Evolutionary conservation across 2,329 filamentous ascomycete species (phyloP).

Genomic region (Trichophyton mentagrophytes): DNA sequence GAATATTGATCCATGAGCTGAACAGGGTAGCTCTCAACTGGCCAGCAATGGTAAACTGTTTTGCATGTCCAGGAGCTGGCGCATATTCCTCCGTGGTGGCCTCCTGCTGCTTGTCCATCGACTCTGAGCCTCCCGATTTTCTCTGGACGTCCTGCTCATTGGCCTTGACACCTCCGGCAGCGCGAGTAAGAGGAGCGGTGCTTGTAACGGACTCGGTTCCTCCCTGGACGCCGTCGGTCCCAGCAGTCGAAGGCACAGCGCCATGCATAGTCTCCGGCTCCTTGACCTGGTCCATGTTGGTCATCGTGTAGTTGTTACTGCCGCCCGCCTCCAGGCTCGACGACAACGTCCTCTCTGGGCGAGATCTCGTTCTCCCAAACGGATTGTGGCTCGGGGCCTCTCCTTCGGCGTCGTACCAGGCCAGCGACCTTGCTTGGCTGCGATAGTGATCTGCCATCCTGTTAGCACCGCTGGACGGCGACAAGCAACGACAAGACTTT

Average conservation of each 20-base stretch:
- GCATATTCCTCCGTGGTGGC: not conserved
- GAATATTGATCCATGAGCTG: constrained; percentile 74
- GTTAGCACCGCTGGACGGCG: not conserved
- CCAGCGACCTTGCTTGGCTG: constrained; percentile 25
- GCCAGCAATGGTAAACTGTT: constrained; percentile 26
- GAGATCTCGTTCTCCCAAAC: constrained; percentile 28
- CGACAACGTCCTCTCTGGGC: constrained; percentile 19
- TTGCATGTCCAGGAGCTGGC: constrained; percentile 12
- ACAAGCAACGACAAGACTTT: not conserved
- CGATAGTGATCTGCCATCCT: constrained; percentile 27
- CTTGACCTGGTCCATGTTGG: not conserved
- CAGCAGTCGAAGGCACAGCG: not conserved
- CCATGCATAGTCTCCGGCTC: constrained; percentile 8
- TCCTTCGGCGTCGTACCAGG: constrained; percentile 32
- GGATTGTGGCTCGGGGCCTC: constrained; percentile 28
- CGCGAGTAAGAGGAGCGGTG: not conserved
- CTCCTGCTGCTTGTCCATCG: not conserved
- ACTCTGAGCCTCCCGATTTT: not conserved
- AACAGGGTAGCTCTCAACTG: constrained; percentile 56
- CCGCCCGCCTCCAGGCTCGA: constrained; percentile 20
- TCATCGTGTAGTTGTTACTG: constrained; percentile 4
- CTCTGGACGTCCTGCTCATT: not conserved
- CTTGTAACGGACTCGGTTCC: not conserved
- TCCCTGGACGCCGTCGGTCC: constrained; percentile 3
- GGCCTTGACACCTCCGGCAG: not conserved